phyloP scores from a whole-genome alignment of 2,329 filamentous ascomycete genomes.

The Kalaharituber pfeilii region DNA sequence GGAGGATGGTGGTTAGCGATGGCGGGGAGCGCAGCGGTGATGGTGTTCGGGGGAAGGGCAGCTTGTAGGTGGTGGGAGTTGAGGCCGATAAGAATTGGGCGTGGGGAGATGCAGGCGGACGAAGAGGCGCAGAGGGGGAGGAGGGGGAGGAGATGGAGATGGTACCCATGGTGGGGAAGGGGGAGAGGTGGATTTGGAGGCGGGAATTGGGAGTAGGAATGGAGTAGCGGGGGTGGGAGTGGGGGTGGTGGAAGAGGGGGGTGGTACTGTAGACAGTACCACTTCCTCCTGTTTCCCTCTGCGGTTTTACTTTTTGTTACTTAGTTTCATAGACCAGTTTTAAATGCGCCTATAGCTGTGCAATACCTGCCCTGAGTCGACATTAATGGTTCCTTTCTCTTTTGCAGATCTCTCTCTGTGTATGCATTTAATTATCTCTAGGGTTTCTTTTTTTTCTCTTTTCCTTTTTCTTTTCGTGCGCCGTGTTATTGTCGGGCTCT shows the following conservation, averaged over 20 bases:
- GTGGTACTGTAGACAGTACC: neutral
- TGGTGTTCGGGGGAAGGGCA: slow-evolving; percentile 32
- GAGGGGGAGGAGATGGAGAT: slow-evolving; percentile 60
- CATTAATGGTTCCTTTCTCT: neutral
- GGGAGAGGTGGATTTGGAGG: slow-evolving; percentile 59
- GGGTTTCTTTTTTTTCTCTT: too few relatives aligned
- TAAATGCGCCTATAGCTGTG: too few relatives aligned
- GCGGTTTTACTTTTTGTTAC: too few relatives aligned
- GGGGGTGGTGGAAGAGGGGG: neutral
- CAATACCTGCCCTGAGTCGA: neutral
- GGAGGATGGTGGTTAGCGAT: slow-evolving; percentile 74
- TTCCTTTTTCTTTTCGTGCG: too few relatives aligned
- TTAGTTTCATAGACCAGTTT: too few relatives aligned
- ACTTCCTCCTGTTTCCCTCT: too few relatives aligned
- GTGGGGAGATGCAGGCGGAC: slow-evolving; percentile 58
- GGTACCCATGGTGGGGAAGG: slow-evolving; percentile 59
- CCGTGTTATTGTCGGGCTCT: too few relatives aligned
- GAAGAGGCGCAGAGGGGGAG: slow-evolving; percentile 72
- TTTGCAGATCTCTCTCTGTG: neutral
- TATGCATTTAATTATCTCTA: neutral
- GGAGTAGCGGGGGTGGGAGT: neutral
- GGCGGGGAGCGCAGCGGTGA: slow-evolving; percentile 38
- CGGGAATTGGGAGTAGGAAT: slow-evolving; percentile 44
- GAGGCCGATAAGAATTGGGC: slow-evolving; percentile 36
- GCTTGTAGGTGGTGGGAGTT: slow-evolving; percentile 64